Evolutionary conservation across 345 rosid genomes (phyloP), one percentile per base, ranked within the genome.

Genomic region (Excoecaria agallocha): DNA sequence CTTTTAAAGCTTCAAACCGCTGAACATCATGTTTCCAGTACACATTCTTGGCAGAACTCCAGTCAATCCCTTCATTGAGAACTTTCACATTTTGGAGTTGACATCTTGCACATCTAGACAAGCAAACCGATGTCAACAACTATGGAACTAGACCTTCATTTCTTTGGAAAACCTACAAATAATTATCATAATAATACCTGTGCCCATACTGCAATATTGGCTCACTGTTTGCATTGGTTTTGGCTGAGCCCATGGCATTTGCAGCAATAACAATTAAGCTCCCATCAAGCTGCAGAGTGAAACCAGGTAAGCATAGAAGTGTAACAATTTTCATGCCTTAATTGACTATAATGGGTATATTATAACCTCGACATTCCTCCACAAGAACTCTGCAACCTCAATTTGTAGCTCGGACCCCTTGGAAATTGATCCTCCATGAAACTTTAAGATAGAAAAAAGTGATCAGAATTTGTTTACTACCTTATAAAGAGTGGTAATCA

Each of bases 311-410:
- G 76, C 68, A 79, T 37, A 68, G 46, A 60, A 73, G 48, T 66
- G 59, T 58, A 45, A 71, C 13, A 64, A 62, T 43, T 41, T 35
- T 37, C 61, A 60, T 51, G 55, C 61, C 57, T 60, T 63, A 68
- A 46, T 51, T 55, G 71, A 71, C 43, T 54, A 69, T 61, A 58
- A 68, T 54, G 37, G 13, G 57, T 52, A 70, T 8, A n/a, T 72
- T 16, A 69, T 61, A 77, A 94, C 98, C 97, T 92, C 81, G 78
- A 94, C 93, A 75, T 90, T 86, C 86, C 86, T 89, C 98, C 97
- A 94, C 68, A 82, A 82, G 80, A 94, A 92, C 81, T 94, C 98
- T 54, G 97, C 90, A 74, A 92, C 86, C 81, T 94, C 98, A 39
- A 94, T 71, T 84, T 90, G 94, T 67, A 94, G 78, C 84, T 92